Evolutionary conservation across 768 basidiomycete species (phyloP).

Genomic region (Ramaria rubella): DNA sequence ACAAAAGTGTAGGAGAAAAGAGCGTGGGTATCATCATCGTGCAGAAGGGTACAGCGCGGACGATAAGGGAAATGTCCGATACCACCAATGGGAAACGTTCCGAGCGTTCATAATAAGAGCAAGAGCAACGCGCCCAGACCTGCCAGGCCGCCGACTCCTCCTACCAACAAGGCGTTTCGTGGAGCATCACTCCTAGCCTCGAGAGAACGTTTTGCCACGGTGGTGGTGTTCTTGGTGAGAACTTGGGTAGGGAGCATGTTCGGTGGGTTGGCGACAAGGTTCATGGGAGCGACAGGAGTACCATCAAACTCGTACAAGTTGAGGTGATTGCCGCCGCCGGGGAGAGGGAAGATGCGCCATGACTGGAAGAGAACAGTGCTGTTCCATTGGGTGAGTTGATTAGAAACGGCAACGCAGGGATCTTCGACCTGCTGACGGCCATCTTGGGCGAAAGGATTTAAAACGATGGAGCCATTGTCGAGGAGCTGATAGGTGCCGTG

Average conservation of each 20-base stretch:
- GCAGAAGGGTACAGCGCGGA: background rate
- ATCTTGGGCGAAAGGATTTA: slow-evolving; percentile 65
- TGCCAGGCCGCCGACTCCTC: background rate
- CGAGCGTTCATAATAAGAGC: background rate
- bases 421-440: slow-evolving; percentile 95
- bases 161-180: background rate
- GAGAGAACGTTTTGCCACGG: slow-evolving; percentile 1
- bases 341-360: slow-evolving; percentile 74
- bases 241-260: slow-evolving; percentile 77
- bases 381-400: slow-evolving; percentile 83
- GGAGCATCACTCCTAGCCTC: background rate
- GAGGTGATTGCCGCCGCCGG: slow-evolving; percentile 54
- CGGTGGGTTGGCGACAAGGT: slow-evolving; percentile 60
- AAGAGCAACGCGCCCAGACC: slow-evolving; percentile 1
- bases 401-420: slow-evolving; percentile 82
- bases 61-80: background rate
- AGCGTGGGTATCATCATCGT: background rate
- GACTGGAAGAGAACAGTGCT: slow-evolving; percentile 52
- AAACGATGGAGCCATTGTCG: slow-evolving; percentile 72
- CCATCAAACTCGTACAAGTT: slow-evolving; percentile 79
- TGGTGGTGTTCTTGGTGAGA: slow-evolving; percentile 48
- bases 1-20: background rate
- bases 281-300: slow-evolving; percentile 63
- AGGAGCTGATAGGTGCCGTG: slow-evolving; percentile 72
- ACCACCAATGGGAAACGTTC: background rate